Percentiles rank a stretch among this genome's conserved stretches.
Evolutionary conservation across 1,284 basidiomycete species (phyloP).

Genomic region (Ustilago shanxiensis): DNA sequence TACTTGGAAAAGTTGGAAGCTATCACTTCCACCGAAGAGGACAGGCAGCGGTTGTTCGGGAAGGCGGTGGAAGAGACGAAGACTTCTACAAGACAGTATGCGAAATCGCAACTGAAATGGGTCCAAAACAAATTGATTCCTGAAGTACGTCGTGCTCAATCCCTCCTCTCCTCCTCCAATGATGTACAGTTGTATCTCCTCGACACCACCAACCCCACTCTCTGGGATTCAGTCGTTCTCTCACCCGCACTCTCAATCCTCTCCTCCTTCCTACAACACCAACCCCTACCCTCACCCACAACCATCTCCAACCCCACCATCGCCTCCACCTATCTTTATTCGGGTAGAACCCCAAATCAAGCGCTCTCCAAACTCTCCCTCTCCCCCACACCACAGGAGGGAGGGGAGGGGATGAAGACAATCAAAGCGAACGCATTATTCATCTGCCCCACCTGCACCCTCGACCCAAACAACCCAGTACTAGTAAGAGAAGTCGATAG

Average conservation of each 20-base stretch:
- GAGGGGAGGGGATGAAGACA: slow-evolving; percentile 16
- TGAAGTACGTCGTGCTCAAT: slow-evolving; percentile 72
- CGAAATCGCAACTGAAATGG: slow-evolving; percentile 92
- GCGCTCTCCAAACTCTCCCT: slow-evolving; percentile 72
- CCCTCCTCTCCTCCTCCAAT: not conserved
- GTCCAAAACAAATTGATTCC: slow-evolving; percentile 90
- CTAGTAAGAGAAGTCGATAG: slow-evolving; percentile 80
- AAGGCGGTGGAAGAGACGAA: slow-evolving; percentile 85
- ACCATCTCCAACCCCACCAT: slow-evolving; percentile 75
- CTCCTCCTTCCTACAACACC: slow-evolving; percentile 74
- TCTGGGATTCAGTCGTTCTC: slow-evolving; percentile 74
- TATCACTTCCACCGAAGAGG: not conserved
- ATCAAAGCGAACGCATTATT: slow-evolving; percentile 45
- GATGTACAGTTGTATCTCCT: slow-evolving; percentile 74
- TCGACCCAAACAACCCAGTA: slow-evolving; percentile 76
- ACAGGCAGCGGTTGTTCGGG: slow-evolving; percentile 72
- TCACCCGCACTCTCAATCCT: slow-evolving; percentile 58
- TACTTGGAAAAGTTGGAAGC: slow-evolving; percentile 73
- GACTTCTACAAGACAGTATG: slow-evolving; percentile 87
- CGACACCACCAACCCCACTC: slow-evolving; percentile 76
- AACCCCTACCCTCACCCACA: slow-evolving; percentile 76
- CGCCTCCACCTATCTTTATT: slow-evolving; percentile 71
- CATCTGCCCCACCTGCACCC: slow-evolving; percentile 80
- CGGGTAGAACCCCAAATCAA: slow-evolving; percentile 64
- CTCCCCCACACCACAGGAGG: slow-evolving; percentile 63